Evolutionary conservation across 1,284 basidiomycete species (phyloP).

Genomic region (Earliella scabrosa): DNA sequence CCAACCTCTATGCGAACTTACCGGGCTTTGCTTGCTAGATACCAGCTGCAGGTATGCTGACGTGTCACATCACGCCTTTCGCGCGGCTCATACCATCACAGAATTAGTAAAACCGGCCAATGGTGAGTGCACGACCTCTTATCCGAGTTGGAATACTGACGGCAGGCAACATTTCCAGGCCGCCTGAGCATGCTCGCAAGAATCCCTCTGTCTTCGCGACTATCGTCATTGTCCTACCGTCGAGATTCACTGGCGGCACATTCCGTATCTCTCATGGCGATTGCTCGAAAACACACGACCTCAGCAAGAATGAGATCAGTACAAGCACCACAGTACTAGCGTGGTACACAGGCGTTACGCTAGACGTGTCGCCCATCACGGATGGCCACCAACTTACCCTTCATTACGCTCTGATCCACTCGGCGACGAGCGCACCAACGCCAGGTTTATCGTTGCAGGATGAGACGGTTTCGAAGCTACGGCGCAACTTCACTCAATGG

Average conservation of each 20-base stretch:
- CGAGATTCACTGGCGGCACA: constrained; percentile 45
- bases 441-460: constrained; percentile 14
- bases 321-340: constrained; percentile 42
- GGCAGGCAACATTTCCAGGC: too few species aligned
- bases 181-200: not conserved
- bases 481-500: constrained; percentile 24
- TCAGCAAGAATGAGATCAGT: constrained; percentile 32
- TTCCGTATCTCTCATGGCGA: constrained; percentile 43
- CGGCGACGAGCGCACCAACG: constrained; percentile 22
- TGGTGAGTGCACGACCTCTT: too few species aligned
- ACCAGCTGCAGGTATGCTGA: too few species aligned
- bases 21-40: not conserved
- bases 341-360: constrained; percentile 53
- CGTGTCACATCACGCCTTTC: too few species aligned
- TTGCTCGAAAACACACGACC: constrained; percentile 36
- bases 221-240: constrained; percentile 48
- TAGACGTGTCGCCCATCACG: constrained; percentile 49
- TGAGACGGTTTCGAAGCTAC: constrained; percentile 6
- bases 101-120: too few species aligned
- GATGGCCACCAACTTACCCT: constrained; percentile 50
- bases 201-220: constrained; percentile 40
- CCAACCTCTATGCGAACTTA: not conserved
- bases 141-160: too few species aligned
- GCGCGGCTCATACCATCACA: too few species aligned
- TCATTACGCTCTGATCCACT: constrained; percentile 46